A percentile compares a stretch with the other conserved stretches of the same genome.
phyloP scores from a whole-genome alignment of 1,284 basidiomycete genomes.

The Apiotrichum mycotoxinovorans region DNA sequence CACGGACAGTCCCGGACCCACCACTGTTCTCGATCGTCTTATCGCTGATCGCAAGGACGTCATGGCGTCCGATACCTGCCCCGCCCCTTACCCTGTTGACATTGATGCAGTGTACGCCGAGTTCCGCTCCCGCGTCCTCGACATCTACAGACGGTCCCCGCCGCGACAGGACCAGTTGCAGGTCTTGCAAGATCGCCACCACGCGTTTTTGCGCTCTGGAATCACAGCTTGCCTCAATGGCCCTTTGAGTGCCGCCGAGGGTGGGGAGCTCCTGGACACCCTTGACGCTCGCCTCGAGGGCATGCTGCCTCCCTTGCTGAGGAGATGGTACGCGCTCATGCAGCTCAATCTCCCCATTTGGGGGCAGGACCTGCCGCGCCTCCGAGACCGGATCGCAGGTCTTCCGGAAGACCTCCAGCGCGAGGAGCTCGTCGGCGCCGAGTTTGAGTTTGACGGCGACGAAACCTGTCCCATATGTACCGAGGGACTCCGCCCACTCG shows the following conservation, averaged over 20 bases:
- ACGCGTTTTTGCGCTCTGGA: not conserved
- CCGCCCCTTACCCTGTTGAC: not conserved
- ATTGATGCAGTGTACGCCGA: not conserved
- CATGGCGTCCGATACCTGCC: not conserved
- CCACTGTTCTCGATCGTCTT: no score
- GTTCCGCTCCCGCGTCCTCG: not conserved
- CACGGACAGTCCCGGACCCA: no score
- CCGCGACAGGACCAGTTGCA: not conserved
- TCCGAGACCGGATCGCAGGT: not conserved
- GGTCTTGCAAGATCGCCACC: not conserved
- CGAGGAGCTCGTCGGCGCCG: not conserved
- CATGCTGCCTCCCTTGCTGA: not conserved
- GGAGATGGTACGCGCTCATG: not conserved
- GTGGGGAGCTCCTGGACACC: not conserved
- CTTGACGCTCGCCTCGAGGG: not conserved
- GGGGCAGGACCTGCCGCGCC: not conserved
- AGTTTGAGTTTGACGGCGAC: not conserved
- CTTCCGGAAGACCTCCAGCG: not conserved
- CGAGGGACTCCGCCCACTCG: not conserved
- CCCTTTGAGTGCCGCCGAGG: not conserved
- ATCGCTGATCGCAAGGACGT: not conserved
- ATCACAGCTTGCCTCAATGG: not conserved
- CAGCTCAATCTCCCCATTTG: not conserved
- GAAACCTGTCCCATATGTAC: not conserved
- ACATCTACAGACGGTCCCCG: not conserved